Evolutionary conservation across 495 filamentous ascomycete species (phyloP), one percentile per base, ranked within the genome.

Genomic region (Lasiosphaeria hispida): DNA sequence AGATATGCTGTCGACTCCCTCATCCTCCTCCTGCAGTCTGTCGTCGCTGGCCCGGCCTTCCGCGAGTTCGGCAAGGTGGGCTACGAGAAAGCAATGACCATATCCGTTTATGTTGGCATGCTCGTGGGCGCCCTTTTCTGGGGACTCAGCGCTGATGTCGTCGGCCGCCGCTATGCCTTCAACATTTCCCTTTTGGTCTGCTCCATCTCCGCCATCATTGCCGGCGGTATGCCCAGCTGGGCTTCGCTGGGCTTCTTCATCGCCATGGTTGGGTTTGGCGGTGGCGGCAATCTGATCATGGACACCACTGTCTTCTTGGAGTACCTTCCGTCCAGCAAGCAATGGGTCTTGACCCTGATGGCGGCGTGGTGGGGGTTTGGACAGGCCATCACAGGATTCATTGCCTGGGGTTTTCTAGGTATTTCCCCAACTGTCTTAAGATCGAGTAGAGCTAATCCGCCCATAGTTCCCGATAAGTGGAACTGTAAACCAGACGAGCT

Each of bases 281-380:
- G 86, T 7, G 89, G 87, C 11, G 87, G 87, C 14, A 90, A 91
- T 61, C 69, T 89, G 44, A 80, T 87, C 3, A 67, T 91, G 30
- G 86, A 91, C 60, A 87, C 86, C 0, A 82, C 87, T 0, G 84
- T 91, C 51, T 92, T 92, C 63, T 74, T 93, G 30, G 90, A 95
- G 65, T 92, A 89, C 62, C 69, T 93, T 2, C 90, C 90, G 0
- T 82, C 82, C 13, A 81, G 80, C 35, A 87, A 90, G 73, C 89
- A 92, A 69, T 92, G 86, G 71, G 77, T 91, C 8, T 72, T 93
- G 35, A 93, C 88, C 0, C 71, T 89, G 11, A 75, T 93, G 63
- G 88, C 88, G 1, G 77, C 85, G 34, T 88, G 89, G 78, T 95
- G 90, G 90, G 88, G 88, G 5, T 68, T 92, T 41, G 89, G 89